These are phyloP conservation scores for Graphiopsis chlorocephala DNA, from an alignment of 2,329 filamentous ascomycete species.

Conservation along the genomic window DNA sequence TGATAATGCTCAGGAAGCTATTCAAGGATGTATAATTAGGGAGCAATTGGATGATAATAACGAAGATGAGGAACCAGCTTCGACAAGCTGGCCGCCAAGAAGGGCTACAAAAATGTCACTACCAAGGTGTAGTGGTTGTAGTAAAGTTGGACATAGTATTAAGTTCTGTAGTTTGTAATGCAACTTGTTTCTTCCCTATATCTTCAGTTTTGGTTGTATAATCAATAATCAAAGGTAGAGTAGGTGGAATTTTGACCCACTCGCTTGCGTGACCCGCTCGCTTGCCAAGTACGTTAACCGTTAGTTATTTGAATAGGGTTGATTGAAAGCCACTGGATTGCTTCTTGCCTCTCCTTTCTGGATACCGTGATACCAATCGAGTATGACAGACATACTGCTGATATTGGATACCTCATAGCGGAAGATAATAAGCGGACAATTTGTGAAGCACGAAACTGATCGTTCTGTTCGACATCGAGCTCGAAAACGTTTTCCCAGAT, in stretches of 20 bases:
- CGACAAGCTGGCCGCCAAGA: background rate
- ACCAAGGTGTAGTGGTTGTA: background rate
- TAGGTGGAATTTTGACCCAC: background rate
- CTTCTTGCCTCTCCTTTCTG: no score
- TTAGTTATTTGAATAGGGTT: no score
- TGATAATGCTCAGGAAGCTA: background rate
- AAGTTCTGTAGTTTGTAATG: background rate
- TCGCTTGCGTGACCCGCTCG: constrained; percentile 1
- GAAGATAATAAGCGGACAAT: no score
- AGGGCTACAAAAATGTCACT: no score
- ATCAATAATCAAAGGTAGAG: background rate
- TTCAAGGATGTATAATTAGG: background rate
- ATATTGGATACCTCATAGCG: no score
- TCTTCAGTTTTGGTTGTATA: background rate
- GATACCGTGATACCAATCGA: no score
- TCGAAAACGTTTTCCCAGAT: no score
- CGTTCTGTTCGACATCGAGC: no score
- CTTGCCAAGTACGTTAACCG: constrained; percentile 1
- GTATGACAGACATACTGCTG: no score
- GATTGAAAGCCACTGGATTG: no score
- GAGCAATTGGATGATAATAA: background rate
- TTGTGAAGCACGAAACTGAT: no score
- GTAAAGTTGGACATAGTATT: background rate
- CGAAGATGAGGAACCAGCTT: background rate
- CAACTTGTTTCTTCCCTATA: background rate